Evolutionary conservation across 805 yeast genomes (phyloP).

Genomic region (Lachancea fermentati): DNA sequence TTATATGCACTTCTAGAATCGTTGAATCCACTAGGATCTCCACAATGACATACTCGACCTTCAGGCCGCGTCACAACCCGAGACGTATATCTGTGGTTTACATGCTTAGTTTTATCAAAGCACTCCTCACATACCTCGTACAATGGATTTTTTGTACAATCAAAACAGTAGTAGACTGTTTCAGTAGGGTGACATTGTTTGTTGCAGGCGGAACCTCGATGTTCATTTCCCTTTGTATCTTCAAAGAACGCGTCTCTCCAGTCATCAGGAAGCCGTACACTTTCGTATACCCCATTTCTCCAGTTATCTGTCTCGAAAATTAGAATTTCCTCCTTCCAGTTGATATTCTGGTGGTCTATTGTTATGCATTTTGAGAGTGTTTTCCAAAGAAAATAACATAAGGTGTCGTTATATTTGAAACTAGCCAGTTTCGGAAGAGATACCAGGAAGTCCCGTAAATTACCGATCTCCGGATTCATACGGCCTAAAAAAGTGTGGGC

Average conservation of each 20-base stretch:
- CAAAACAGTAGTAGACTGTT: conserved; percentile 29
- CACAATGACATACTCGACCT: conserved; percentile 32
- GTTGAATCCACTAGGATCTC: conserved; percentile 24
- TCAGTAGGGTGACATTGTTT: conserved; percentile 26
- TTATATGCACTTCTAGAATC: conserved; percentile 14
- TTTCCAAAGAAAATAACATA: conserved; percentile 27
- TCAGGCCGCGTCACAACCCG: conserved; percentile 26
- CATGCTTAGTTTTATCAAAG: conserved; percentile 62
- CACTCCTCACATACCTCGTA: conserved; percentile 62
- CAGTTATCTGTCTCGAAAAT: conserved; percentile 18
- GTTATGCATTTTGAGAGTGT: conserved; percentile 15
- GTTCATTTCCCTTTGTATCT: conserved; percentile 7
- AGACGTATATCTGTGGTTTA: conserved; percentile 46
- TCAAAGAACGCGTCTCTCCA: conserved; percentile 11
- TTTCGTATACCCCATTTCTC: conserved; percentile 17
- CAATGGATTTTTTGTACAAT: conserved; percentile 29
- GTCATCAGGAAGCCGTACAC: conserved; percentile 4
- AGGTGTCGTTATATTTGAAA: conserved; percentile 22
- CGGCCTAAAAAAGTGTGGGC: no score
- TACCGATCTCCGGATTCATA: conserved; percentile 8
- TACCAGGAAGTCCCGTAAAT: conserved; percentile 25
- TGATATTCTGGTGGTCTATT: conserved; percentile 12
- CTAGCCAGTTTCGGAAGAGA: conserved; percentile 22
- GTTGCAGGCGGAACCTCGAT: conserved; percentile 24
- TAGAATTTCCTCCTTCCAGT: conserved; percentile 21